phyloP scores from a whole-genome alignment of 352 stramenopile species.

The Phytophthora pseudosyringae region DNA sequence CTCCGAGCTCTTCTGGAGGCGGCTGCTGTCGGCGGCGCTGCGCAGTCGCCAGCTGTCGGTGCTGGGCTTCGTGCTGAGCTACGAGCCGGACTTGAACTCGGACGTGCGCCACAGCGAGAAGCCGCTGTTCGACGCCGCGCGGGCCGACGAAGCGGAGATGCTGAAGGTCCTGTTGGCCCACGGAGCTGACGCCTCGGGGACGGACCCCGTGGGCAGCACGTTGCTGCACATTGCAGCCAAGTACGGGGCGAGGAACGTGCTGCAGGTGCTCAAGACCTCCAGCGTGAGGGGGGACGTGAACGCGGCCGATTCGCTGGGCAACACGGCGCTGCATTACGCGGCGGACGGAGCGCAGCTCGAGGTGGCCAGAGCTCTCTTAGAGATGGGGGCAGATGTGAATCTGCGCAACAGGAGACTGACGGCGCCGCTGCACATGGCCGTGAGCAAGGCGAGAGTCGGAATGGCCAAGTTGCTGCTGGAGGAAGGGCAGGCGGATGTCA shows the following conservation, averaged over 20 bases:
- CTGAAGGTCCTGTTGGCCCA: slow-evolving; percentile 35
- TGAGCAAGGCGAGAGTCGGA: slow-evolving; percentile 31
- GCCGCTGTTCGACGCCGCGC: slow-evolving; percentile 38
- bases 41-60: slow-evolving; percentile 30
- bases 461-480: slow-evolving; percentile 37
- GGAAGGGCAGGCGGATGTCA: slow-evolving; percentile 32
- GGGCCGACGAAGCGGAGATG: slow-evolving; percentile 31
- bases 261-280: slow-evolving; percentile 25
- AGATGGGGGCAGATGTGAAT: slow-evolving; percentile 34
- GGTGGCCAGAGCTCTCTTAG: slow-evolving; percentile 21
- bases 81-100: slow-evolving; percentile 39
- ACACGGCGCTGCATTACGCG: slow-evolving; percentile 45
- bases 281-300: slow-evolving; percentile 35
- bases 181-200: slow-evolving; percentile 21
- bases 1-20: slow-evolving; percentile 38
- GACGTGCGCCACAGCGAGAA: slow-evolving; percentile 36
- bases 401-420: slow-evolving; percentile 24
- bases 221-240: slow-evolving; percentile 47
- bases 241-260: slow-evolving; percentile 23
- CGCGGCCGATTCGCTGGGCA: slow-evolving; percentile 31
- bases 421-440: slow-evolving; percentile 33
- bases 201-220: slow-evolving; percentile 36
- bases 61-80: slow-evolving; percentile 42
- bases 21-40: slow-evolving; percentile 31
- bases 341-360: slow-evolving; percentile 27